These are phyloP conservation scores for Russula compacta DNA, from an alignment of 768 basidiomycete genomes.

Conservation along the genomic window DNA sequence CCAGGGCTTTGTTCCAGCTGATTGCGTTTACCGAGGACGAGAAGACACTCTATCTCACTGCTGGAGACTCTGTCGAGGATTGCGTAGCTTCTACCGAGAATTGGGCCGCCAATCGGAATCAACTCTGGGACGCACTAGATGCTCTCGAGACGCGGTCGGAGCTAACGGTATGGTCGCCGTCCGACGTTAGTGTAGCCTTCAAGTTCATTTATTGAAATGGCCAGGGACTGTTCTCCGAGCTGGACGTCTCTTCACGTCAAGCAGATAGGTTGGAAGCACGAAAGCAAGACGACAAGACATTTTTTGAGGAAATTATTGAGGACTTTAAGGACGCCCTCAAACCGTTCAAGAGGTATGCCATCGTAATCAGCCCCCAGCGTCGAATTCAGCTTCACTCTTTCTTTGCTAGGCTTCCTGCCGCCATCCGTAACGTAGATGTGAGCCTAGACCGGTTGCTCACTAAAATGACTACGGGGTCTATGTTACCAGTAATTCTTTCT, in stretches of 20 bases:
- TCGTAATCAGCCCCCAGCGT: not conserved
- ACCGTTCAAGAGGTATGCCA: not conserved
- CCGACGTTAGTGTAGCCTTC: not conserved
- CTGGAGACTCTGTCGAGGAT: conserved; percentile 1
- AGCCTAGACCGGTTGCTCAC: not conserved
- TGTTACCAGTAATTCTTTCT: not conserved
- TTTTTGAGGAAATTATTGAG: conserved; percentile 3
- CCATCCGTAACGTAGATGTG: not conserved
- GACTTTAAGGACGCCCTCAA: not conserved
- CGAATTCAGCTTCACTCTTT: not conserved
- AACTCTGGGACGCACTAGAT: not conserved
- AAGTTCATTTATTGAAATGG: not conserved
- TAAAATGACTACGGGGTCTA: not conserved
- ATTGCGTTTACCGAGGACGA: conserved; percentile 10
- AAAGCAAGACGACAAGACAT: not conserved
- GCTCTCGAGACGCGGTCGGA: conserved; percentile 2
- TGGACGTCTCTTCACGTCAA: not conserved
- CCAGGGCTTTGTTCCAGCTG: conserved; percentile 9
- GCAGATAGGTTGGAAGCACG: not conserved
- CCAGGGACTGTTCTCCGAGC: not conserved
- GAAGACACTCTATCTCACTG: not conserved
- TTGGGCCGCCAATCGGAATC: conserved; percentile 13
- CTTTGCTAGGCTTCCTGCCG: not conserved
- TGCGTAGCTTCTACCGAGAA: not conserved
- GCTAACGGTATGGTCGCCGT: not conserved